Evolutionary conservation across 495 filamentous ascomycete genomes (phyloP), one percentile per base, ranked within the genome.

Genomic region (Lindgomyces ingoldianus): DNA sequence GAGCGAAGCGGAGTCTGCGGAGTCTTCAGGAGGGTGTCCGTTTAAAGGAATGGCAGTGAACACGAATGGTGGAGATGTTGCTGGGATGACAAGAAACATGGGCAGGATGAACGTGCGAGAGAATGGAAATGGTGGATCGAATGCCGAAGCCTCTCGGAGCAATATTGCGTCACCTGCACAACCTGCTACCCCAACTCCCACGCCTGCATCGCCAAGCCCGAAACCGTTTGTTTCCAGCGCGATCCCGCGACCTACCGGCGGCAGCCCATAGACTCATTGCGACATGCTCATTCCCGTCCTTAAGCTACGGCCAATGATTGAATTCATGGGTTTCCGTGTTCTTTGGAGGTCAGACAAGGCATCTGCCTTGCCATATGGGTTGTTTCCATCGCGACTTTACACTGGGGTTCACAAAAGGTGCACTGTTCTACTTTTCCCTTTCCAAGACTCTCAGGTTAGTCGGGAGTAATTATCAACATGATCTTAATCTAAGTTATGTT

Each of bases 51-150:
- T 65, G 11, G 33, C 62, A 22, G 48, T 30, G 11, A 47, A 49
- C 2, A 18, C 57, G 29, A 46, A 44, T 33, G 53, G 53, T n/a
- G 36, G 36, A 29, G n/a, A 39, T 14, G 33, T 80, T 90, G 87
- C 24, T 86, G 87, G 70, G 78, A 82, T 24, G 74, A 90, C 73
- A 88, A 83, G 22, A 80, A 78, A 50, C 78, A 90, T 0, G 85
- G 87, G 54, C 79, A 83, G 3, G 78, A 87, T 55, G 84, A 90
- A 59, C 80, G 82, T 61, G n/a, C n/a, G n/a, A n/a, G n/a, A n/a
- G 89, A 91, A 60, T 78, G 89, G 9, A 85, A 87, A 57, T 80
- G 82, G 3, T 88, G 90, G 33, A 81, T 91, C 18, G 87, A 90
- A 69, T 90, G 89, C 74, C 83, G 81, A 48, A n/a, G 6, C 45